Evolutionary conservation across 2,329 filamentous ascomycete genomes (phyloP), one percentile per base, ranked within the genome.

Genomic region (Colletotrichum spaethianum): DNA sequence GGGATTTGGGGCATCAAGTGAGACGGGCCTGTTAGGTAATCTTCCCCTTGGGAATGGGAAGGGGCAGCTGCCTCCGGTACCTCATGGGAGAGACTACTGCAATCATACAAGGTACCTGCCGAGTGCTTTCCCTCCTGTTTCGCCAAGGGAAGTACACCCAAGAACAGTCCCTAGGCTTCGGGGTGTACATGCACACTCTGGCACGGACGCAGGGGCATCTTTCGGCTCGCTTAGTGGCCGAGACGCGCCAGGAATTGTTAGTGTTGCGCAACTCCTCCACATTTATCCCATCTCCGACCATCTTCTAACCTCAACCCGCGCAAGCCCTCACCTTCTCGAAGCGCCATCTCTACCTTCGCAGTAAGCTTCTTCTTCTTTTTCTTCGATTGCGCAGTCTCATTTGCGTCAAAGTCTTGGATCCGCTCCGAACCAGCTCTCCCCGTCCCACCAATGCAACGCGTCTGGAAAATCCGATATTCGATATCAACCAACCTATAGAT

Each of bases 231-330:
- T 72, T 72, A 40, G 64, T 69, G 69, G 57, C 64, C 69, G 69
- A 72, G 69, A 72, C 69, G 69, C 69, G 57, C 65, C 65, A 63
- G 65, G 55, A 63, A 69, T 63, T 63, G 65, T 72, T 72, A 72
- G 69, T 72, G 69, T 63, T 60, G 69, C 69, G 69, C 44, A 72
- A 69, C 44, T 69, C 64, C 59, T 72, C 69, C 69, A 72, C 52
- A 55, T 72, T 60, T 59, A 46, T 69, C 69, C 52, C 65, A 72
- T 72, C 69, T 72, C 65, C 33, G 52, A 53, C 50, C 65, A 60
- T 63, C 59, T 69, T 63, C 69, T 69, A 28, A 69, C 69, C 36
- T 55, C 59, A 55, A 69, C 44, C 63, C 44, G 53, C 64, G 26
- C 20, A 50, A n/a, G n/a, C 44, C 55, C 59, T 59, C 55, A 40